Evolutionary conservation across 2,329 filamentous ascomycete species (phyloP).

Genomic region (Aspergillus sp.): DNA sequence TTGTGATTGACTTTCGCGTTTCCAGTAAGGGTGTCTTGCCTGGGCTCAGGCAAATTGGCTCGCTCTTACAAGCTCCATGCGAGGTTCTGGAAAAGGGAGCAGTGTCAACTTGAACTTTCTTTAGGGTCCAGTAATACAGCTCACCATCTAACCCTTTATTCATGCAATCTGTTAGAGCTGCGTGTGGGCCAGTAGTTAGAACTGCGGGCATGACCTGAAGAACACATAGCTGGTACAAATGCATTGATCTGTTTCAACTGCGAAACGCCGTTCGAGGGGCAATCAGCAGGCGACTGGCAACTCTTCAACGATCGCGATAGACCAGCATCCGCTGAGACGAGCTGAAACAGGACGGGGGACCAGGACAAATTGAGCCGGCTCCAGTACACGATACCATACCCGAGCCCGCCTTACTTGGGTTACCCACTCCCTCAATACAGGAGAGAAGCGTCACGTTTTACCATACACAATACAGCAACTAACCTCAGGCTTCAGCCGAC

Average conservation of each 20-base stretch:
- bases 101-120: constrained; percentile 13
- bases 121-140: constrained; percentile 23
- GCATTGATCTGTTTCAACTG: constrained; percentile 24
- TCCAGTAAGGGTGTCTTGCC: constrained; percentile 27
- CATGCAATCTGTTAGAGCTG: neutral
- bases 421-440: constrained; percentile 19
- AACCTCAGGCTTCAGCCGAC: constrained; percentile 25
- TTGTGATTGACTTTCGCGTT: constrained; percentile 25
- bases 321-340: constrained; percentile 15
- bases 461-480: constrained; percentile 26
- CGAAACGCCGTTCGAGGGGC: constrained; percentile 17
- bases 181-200: constrained; percentile 13
- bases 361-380: constrained; percentile 3
- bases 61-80: constrained; percentile 14
- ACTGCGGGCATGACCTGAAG: constrained; percentile 9
- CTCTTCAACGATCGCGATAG: constrained; percentile 5
- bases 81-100: constrained; percentile 21
- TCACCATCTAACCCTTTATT: constrained; percentile 11
- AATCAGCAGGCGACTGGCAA: constrained; percentile 7
- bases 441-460: constrained; percentile 26
- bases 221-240: constrained; percentile 1
- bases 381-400: constrained; percentile 10
- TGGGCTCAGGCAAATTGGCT: constrained; percentile 24
- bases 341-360: constrained; percentile 24
- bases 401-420: constrained; percentile 4